Conservation (phyloP, 192 early-diverging fungal species). For the Oehlia diaphana region DNA sequence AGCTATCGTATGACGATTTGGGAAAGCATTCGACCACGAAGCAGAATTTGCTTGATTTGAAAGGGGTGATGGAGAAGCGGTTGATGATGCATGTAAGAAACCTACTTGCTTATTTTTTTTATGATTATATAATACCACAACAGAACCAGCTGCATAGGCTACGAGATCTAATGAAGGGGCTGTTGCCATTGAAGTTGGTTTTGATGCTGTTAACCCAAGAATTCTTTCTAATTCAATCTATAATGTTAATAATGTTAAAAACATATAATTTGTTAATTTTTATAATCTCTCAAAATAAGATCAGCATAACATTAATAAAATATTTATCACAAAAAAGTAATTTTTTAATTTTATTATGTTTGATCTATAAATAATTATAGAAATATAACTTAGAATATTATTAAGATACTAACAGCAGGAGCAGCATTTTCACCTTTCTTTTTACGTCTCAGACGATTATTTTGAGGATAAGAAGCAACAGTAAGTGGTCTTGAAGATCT, state of each 20-base stretch:
- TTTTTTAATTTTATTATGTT: neutral
- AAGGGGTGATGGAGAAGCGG: neutral
- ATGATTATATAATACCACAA: conserved; percentile 76
- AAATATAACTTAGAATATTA: neutral
- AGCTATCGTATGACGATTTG: conserved; percentile 29
- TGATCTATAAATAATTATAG: neutral
- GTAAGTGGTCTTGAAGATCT: conserved; percentile 24
- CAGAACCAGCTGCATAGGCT: conserved; percentile 76
- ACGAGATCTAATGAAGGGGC: conserved; percentile 56
- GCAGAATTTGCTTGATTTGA: conserved; percentile 15
- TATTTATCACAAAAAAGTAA: too few relatives aligned
- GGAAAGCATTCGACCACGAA: conserved; percentile 13
- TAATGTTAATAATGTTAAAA: neutral
- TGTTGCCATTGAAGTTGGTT: conserved; percentile 51
- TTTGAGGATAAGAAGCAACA: conserved; percentile 15
- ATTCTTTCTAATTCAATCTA: conserved; percentile 67
- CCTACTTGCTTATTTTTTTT: conserved; percentile 63
- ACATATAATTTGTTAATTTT: neutral
- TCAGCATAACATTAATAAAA: too few relatives aligned
- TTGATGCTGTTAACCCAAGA: conserved; percentile 62
- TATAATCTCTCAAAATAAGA: neutral
- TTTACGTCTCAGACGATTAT: conserved; percentile 20
- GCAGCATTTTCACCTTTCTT: conserved; percentile 25
- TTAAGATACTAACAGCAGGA: conserved; percentile 22
- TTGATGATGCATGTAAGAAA: conserved; percentile 45